Percentiles rank a stretch among this genome's conserved stretches.
These are phyloP conservation scores for Tephrocybe sp. DNA, from an alignment of 768 basidiomycete species.

Conservation along the genomic window DNA sequence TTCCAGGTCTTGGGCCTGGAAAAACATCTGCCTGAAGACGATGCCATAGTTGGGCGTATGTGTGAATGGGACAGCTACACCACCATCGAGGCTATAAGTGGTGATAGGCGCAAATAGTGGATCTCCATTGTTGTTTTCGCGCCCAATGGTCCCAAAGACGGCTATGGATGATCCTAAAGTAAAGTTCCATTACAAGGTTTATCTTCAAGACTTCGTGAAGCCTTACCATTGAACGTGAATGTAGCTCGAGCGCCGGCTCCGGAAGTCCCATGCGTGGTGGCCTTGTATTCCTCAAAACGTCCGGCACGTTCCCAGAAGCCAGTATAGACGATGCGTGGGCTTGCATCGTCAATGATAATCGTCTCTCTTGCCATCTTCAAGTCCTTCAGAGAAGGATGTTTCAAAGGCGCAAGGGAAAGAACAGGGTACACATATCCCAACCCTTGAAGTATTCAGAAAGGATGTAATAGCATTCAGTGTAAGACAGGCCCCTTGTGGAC, in stretches of 20 bases:
- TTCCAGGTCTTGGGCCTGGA: not conserved
- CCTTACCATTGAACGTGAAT: not conserved
- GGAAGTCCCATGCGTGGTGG: not conserved
- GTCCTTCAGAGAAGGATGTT: too few relatives aligned
- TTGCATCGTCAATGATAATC: not conserved
- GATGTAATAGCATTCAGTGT: too few relatives aligned
- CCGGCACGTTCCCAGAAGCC: not conserved
- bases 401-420: too few relatives aligned
- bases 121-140: conserved; percentile 6
- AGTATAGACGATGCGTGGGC: not conserved
- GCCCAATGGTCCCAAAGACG: conserved; percentile 6
- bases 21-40: conserved; percentile 6
- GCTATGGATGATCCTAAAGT: conserved; percentile 4
- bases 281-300: not conserved
- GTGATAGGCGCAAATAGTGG: conserved; percentile 5
- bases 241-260: not conserved
- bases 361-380: not conserved
- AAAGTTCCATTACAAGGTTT: not conserved
- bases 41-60: not conserved
- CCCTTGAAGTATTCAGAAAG: too few relatives aligned
- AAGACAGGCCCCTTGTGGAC: too few relatives aligned
- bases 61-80: not conserved
- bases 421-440: too few relatives aligned
- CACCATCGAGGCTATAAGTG: not conserved
- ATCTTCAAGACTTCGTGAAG: not conserved